Base-by-base conservation (phyloP, 2,329 filamentous ascomycete species). In the Xylogone sp. region DNA sequence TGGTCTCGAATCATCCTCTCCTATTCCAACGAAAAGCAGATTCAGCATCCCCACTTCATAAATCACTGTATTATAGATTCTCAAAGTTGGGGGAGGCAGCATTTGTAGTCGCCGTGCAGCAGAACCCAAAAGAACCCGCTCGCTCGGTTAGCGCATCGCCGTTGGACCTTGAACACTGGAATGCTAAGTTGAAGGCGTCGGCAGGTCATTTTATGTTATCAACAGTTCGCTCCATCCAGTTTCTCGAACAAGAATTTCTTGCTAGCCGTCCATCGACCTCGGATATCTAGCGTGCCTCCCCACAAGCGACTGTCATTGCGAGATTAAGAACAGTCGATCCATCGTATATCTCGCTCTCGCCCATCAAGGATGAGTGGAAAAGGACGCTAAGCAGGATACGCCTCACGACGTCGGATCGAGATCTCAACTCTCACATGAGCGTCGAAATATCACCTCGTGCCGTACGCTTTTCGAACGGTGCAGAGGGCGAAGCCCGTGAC, bases 401-500 rank as follows among this genome's bases (percentile, higher is more conserved):
- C n/a, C 34, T 39, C 34, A 39, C 34, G 34, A 39, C 34, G 34
- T 39, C 34, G 13, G n/a, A 16, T 39, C 34, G 12, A 39, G 34
- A 39, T 39, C 4, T 16, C 34, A 39, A 39, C 39, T 42, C 42
- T 21, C 27, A 44, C 45, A 66, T 66, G 63, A 64, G 55, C 53
- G 46, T 72, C 60, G 79, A 83, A 56, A 66, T 74, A 31, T 79
- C 79, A 10, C 77, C 79, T 47, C 75, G 79, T 59, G 72, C 74
- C 56, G 78, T 84, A 56, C 77, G 80, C 57, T 84, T 84, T 61
- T 77, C 76, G 44, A 72, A 75, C 53, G 66, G 68, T 62, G 78
- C 77, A 52, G 70, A 75, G 51, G 74, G 76, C 21, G 67, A 73
- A 31, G 70, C 69, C 21, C 52, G 66, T 46, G 76, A 80, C 21